These are phyloP conservation scores for Byssoonygena ceratinophila DNA, from an alignment of 2,329 filamentous ascomycete genomes.

Conservation along the genomic window DNA sequence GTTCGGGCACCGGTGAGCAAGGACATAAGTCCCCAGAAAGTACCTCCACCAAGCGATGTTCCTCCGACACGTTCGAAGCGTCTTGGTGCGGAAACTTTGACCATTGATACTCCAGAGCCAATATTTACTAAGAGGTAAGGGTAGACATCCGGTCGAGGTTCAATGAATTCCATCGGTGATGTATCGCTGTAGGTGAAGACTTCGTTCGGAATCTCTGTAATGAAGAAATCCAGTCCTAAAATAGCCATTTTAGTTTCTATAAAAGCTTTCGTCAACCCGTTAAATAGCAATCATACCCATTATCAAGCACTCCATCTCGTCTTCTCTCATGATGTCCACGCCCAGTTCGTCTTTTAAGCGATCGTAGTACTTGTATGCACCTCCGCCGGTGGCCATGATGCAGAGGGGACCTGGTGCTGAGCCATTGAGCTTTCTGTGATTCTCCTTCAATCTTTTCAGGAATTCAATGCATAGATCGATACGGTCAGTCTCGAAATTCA, in stretches of 20 bases:
- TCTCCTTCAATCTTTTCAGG: slow-evolving; percentile 72
- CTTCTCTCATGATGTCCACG: slow-evolving; percentile 80
- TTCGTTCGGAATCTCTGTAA: slow-evolving; percentile 91
- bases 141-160: slow-evolving; percentile 71
- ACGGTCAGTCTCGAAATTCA: slow-evolving; percentile 89
- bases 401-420: slow-evolving; percentile 60
- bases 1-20: slow-evolving; percentile 83
- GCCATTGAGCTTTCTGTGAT: slow-evolving; percentile 67
- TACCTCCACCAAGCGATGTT: slow-evolving; percentile 91
- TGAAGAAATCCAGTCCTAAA: slow-evolving; percentile 98
- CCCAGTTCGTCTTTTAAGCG: slow-evolving; percentile 71
- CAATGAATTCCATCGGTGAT: slow-evolving; percentile 80
- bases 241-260: slow-evolving; percentile 14
- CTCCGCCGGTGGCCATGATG: slow-evolving; percentile 92
- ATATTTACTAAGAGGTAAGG: slow-evolving; percentile 98
- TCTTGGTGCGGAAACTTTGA: slow-evolving; percentile 85
- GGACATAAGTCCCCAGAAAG: slow-evolving; percentile 87
- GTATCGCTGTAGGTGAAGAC: slow-evolving; percentile 93
- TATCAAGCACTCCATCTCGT: slow-evolving; percentile 98
- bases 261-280: background rate
- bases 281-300: slow-evolving; percentile 50
- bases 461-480: slow-evolving; percentile 92
- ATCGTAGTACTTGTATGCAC: slow-evolving; percentile 95
- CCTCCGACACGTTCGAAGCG: slow-evolving; percentile 86
- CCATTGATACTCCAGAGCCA: slow-evolving; percentile 89